Evolutionary conservation across 345 rosid species (phyloP), one percentile per base, ranked within the genome.

Genomic region (Isatis tinctoria): DNA sequence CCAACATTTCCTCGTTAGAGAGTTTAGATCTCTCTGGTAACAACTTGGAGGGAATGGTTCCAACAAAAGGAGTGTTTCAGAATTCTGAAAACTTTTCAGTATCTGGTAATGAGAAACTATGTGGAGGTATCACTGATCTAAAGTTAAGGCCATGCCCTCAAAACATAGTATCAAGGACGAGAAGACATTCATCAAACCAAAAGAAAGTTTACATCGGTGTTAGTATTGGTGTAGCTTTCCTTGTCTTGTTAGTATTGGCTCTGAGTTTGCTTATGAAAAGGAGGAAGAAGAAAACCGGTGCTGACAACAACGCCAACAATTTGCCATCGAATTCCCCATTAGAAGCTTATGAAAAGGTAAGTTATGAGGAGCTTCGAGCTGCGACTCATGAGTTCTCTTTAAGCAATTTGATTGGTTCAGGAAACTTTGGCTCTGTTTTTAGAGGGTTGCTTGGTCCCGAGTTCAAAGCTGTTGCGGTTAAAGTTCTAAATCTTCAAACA

Each of bases 401-500:
- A 10, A 58, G 59, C 10, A 76, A 72, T 41, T 6, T 80, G 47
- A 57, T 76, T 4, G 83, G 80, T 6, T 39, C 63, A 14, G 69
- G 81, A 3, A 61, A 67, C 45, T 76, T 76, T 27, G 78, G 80
- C 7, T 36, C 63, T n/a, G 80, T 60, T 80, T 56, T 75, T 20
- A 75, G 63, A 66, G 82, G 70, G 10, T 66, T 66, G n/a, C 59
- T 66, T 66, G 59, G 47, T 33, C 39, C 51, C 13, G 49, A 67
- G 8, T 39, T 37, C 1, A 67, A 53, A 53, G 12, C 10, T 53
- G 61, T 74, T 40, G 82, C 86, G 4, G 70, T 83, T 17, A 80
- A 83, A 58, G 82, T 84, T 28, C 64, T 86, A 11, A 57, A 81
- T 60, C 73, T 86, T 51, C 68, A 60, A 56, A 76, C 57, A 33